A percentile compares a stretch with the other conserved stretches of the same genome.
phyloP scores from a whole-genome alignment of 257 asterid genomes.

The Solanum dulcamara region DNA sequence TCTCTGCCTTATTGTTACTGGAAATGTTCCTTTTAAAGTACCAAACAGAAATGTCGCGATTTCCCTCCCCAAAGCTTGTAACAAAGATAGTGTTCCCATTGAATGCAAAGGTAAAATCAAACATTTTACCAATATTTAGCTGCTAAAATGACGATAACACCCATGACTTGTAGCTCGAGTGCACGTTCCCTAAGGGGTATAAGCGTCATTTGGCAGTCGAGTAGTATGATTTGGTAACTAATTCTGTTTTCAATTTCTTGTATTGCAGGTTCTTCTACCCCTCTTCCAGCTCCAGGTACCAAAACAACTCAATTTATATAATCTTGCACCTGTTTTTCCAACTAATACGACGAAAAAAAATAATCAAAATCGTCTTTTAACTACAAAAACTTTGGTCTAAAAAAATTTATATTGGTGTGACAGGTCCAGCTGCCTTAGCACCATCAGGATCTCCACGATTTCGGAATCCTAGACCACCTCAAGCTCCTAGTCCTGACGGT shows the following conservation, averaged over 20 bases:
- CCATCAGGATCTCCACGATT: slow-evolving; percentile 10
- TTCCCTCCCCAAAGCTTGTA: slow-evolving; percentile 69
- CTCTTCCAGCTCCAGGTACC: slow-evolving; percentile 67
- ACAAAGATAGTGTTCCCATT: slow-evolving; percentile 50
- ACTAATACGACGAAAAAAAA: background rate
- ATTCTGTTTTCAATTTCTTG: background rate
- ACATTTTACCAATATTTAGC: background rate
- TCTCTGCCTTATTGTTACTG: slow-evolving; percentile 49
- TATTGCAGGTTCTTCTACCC: slow-evolving; percentile 26
- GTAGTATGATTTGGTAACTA: background rate
- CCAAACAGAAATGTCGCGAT: slow-evolving; percentile 56
- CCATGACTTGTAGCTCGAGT: background rate
- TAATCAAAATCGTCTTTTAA: background rate
- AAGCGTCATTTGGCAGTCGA: background rate
- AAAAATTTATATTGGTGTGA: background rate
- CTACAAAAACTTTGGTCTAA: background rate
- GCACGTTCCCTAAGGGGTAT: background rate
- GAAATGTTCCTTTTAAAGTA: slow-evolving; percentile 42
- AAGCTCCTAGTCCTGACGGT: slow-evolving; percentile 23
- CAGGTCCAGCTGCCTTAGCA: slow-evolving; percentile 20
- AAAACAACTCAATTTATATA: background rate
- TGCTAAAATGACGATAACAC: background rate
- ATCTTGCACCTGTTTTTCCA: background rate
- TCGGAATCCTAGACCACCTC: slow-evolving; percentile 13
- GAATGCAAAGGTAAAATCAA: slow-evolving; percentile 53